phyloP scores from a whole-genome alignment of 2,329 filamentous ascomycete genomes.

The Ophiostoma sp. region DNA sequence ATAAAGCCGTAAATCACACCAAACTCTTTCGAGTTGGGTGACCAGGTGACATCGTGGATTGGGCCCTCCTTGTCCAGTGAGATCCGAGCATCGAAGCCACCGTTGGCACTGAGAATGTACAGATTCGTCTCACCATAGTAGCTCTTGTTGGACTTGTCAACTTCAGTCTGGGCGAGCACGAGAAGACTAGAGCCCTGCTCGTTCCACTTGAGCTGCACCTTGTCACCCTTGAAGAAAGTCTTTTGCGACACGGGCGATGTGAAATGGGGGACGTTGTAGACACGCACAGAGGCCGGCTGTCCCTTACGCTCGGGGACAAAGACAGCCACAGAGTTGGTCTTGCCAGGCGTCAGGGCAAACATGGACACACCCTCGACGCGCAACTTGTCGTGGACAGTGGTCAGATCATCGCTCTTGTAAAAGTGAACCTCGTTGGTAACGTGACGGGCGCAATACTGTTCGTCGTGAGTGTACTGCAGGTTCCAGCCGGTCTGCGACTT shows the following conservation, averaged over 20 bases:
- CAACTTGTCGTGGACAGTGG: slow-evolving; percentile 91
- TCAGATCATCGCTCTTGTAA: slow-evolving; percentile 80
- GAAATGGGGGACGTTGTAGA: slow-evolving; percentile 90
- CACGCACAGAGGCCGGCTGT: slow-evolving; percentile 86
- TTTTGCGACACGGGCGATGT: slow-evolving; percentile 81
- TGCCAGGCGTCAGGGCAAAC: slow-evolving; percentile 83
- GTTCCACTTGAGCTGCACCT: slow-evolving; percentile 99
- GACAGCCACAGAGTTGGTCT: slow-evolving; percentile 86
- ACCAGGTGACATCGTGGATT: slow-evolving; percentile 96
- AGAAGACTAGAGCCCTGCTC: slow-evolving; percentile 82
- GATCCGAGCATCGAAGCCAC: slow-evolving; percentile 86
- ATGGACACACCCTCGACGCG: slow-evolving; percentile 83
- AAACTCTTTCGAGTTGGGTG: slow-evolving; percentile 94
- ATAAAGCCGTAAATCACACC: slow-evolving; percentile 97
- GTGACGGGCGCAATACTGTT: slow-evolving; percentile 84
- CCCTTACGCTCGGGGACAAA: slow-evolving; percentile 97
- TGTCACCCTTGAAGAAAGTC: slow-evolving; percentile 99
- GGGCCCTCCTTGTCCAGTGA: slow-evolving; percentile 94
- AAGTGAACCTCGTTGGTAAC: slow-evolving; percentile 99
- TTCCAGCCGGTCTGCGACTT: slow-evolving; percentile 96
- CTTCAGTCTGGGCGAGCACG: slow-evolving; percentile 93
- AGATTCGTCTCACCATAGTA: slow-evolving; percentile 98
- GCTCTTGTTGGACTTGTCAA: slow-evolving; percentile 97
- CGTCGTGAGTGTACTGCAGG: slow-evolving; percentile 90
- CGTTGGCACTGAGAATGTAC: slow-evolving; percentile 88